Evolutionary conservation across 1,284 basidiomycete species (phyloP).

Genomic region (Fomes fomentarius): DNA sequence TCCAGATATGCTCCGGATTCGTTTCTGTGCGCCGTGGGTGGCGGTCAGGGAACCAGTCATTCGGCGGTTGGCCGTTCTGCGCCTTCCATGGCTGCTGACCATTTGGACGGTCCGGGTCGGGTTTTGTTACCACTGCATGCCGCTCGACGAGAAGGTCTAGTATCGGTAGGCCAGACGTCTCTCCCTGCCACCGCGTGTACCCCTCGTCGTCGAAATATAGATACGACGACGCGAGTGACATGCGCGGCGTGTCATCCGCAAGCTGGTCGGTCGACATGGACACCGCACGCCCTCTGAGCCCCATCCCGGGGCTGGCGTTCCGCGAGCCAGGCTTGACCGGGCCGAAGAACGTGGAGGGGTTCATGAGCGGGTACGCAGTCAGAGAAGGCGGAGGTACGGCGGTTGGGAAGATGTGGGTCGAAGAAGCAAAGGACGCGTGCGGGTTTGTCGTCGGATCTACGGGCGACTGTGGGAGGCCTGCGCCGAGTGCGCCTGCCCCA

Average conservation of each 20-base stretch:
- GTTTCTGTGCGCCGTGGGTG: slow-evolving; percentile 72
- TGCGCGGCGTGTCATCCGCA: slow-evolving; percentile 58
- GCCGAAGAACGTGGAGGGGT: slow-evolving; percentile 77
- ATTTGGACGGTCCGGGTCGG: slow-evolving; percentile 36
- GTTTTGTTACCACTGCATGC: slow-evolving; percentile 37
- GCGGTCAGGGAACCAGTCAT: slow-evolving; percentile 79
- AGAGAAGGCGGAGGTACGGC: slow-evolving; percentile 77
- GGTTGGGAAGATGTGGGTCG: slow-evolving; percentile 54
- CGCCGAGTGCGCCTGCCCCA: slow-evolving; percentile 46
- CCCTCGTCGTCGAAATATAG: slow-evolving; percentile 84
- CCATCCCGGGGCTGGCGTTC: slow-evolving; percentile 48
- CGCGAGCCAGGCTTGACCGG: slow-evolving; percentile 43
- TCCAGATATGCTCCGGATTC: slow-evolving; percentile 79
- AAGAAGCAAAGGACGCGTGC: slow-evolving; percentile 55
- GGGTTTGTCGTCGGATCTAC: slow-evolving; percentile 46
- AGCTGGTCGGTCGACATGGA: slow-evolving; percentile 44
- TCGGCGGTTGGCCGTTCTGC: slow-evolving; percentile 36
- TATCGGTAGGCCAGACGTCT: slow-evolving; percentile 86
- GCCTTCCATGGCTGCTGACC: slow-evolving; percentile 27
- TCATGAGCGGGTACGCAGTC: slow-evolving; percentile 72
- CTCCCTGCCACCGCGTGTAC: slow-evolving; percentile 85
- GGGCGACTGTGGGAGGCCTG: slow-evolving; percentile 29
- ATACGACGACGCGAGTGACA: slow-evolving; percentile 72
- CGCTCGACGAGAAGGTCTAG: slow-evolving; percentile 79
- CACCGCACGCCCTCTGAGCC: slow-evolving; percentile 15